Evolutionary conservation across 1,284 basidiomycete genomes (phyloP), one percentile per base, ranked within the genome.

Genomic region (Albatrellus sp.): DNA sequence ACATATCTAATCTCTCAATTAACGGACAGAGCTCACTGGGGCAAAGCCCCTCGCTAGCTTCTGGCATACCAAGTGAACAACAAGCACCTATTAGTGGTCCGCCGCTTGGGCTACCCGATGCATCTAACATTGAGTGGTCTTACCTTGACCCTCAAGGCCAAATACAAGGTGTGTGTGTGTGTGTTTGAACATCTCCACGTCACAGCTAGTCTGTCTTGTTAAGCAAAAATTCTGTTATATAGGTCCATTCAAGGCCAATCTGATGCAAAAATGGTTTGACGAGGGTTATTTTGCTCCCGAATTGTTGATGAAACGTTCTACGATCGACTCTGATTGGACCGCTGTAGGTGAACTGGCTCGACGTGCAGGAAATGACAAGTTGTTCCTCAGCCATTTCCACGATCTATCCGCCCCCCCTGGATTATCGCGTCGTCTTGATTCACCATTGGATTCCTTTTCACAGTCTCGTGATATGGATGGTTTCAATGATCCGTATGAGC

Each of bases 191-290:
- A 24, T 14, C 30, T 29, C 16, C 28, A 7, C 24, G 7, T 24
- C 24, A 36, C 35, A 36, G 35, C n/a, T 6, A 36, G 12, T 36
- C n/a, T 8, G 19, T 36, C 35, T 8, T 5, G 34, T 34, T 24
- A 24, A 24, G 24, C 24, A 24, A 24, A 7, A 17, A 40, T 32
- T 20, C 13, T 30, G 24, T 24, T 7, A 24, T 7, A 24, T 24
- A 91, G 90, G 91, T 43, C 94, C 94, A 2, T 98, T 98, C 71
- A 73, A 75, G 36, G 90, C 87, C 20, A 77, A 83, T 50, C 61
- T 87, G 48, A 98, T 98, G 94, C 92, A 98, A 65, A 89, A 90
- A 54, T 98, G 94, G 94, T 87, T 82, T 60, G 80, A 89, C 45
- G 87, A 86, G 57, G 84, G 84, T 12, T 98, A 96, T 67, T 97